Evolutionary conservation across 2,329 filamentous ascomycete species (phyloP), one percentile per base, ranked within the genome.

Genomic region (Fusarium pilosicola): DNA sequence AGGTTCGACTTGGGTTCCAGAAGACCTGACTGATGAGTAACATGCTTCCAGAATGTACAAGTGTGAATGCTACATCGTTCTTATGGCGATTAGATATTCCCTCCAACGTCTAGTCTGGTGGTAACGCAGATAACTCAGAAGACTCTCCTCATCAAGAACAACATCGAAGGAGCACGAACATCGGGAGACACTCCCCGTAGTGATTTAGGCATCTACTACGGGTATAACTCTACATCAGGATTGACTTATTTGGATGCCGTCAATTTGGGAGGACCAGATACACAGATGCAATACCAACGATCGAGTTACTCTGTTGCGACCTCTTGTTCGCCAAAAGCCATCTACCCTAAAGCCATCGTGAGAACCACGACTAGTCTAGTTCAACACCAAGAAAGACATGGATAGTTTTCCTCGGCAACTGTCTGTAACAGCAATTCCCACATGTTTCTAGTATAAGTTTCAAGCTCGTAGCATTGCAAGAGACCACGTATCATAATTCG

Each of bases 401-500:
- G 49, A 32, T 36, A 55, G 18, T 44, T 24, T 52, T 54, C 45
- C 45, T 36, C 34, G n/a, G 36, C n/a, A 42, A 55, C n/a, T 13
- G 24, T 38, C 49, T 32, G 30, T 36, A 30, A 28, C 42, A 10
- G 26, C 20, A 39, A 51, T 41, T 45, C 15, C 56, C 42, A 68
- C 59, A 32, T 62, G 57, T 56, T 63, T 42, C 54, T 46, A 64
- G 49, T 46, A 32, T 54, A 41, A 14, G 36, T 30, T 44, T 62
- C 65, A 51, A 36, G 20, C 36, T 41, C 24, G 56, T 38, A 58
- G 24, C 24, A 48, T 44, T 32, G 14, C 32, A 38, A 61, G 32
- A 55, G 42, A 46, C 70, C 44, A 46, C 26, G 59, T 54, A 58
- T 46, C n/a, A 46, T 41, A 54, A 26, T 44, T 51, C 48, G 59